A percentile compares a stretch with the other conserved stretches of the same genome.
phyloP scores from a whole-genome alignment of 768 basidiomycete species.

The Hericium erinaceus region DNA sequence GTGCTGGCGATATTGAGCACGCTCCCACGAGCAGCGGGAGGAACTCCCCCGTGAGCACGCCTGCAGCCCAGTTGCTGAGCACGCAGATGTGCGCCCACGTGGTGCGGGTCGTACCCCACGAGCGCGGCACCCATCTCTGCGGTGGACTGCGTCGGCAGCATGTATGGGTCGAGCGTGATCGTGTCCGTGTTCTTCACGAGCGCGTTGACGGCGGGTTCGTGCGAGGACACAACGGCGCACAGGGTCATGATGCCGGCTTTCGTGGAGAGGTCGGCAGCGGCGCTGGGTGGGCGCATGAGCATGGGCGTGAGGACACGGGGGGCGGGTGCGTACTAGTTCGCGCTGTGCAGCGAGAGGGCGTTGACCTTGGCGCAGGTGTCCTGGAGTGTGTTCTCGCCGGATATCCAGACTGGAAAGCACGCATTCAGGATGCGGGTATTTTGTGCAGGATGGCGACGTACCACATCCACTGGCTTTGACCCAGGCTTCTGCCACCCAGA shows the following conservation, averaged over 20 bases:
- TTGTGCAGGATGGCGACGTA: conserved; percentile 43
- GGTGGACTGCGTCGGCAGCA: conserved; percentile 36
- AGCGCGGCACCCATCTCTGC: conserved; percentile 61
- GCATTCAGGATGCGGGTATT: neutral
- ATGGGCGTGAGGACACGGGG: conserved; percentile 54
- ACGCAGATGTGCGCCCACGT: conserved; percentile 72
- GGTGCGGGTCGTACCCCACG: conserved; percentile 47
- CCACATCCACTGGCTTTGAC: conserved; percentile 72
- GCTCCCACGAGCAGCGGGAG: conserved; percentile 38
- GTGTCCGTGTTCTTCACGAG: conserved; percentile 73
- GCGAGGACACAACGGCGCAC: conserved; percentile 43
- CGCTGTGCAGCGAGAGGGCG: neutral
- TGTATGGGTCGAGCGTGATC: conserved; percentile 27
- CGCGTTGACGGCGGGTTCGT: conserved; percentile 62
- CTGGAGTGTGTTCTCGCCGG: conserved; percentile 45
- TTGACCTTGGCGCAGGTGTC: conserved; percentile 49
- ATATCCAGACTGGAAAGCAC: too few relatives aligned
- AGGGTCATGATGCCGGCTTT: conserved; percentile 24
- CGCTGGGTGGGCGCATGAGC: conserved; percentile 64
- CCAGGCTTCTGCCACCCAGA: conserved; percentile 77
- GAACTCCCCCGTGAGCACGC: conserved; percentile 67
- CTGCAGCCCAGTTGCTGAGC: conserved; percentile 59
- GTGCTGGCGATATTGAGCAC: too few relatives aligned
- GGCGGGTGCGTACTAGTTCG: conserved; percentile 11
- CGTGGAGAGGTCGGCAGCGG: conserved; percentile 51